phyloP scores from a whole-genome alignment of 768 basidiomycete species.

The Naganishia vaughanmartiniae region DNA sequence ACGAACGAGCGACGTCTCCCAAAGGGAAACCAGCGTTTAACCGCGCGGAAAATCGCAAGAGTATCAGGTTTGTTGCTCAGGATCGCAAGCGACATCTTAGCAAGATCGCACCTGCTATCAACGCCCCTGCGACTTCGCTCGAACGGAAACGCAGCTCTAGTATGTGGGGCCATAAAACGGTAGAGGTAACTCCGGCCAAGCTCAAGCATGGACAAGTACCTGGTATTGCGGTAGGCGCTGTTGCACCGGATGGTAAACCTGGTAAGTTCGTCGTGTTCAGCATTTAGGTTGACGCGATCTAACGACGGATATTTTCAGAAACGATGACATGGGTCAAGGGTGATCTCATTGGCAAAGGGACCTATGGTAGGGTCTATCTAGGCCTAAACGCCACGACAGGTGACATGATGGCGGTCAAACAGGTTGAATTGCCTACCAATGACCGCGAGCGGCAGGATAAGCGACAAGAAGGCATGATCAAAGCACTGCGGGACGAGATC shows the following conservation, averaged over 20 bases:
- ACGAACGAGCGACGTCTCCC: not conserved
- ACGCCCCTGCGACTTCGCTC: conserved; percentile 54
- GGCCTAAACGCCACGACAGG: conserved; percentile 93
- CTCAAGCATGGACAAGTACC: conserved; percentile 51
- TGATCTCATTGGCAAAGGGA: conserved; percentile 93
- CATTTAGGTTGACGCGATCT: not conserved
- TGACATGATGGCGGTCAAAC: conserved; percentile 99
- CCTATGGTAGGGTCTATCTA: conserved; percentile 93
- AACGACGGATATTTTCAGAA: conserved; percentile 56
- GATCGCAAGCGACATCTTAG: conserved; percentile 65
- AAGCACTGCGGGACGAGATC: conserved; percentile 88
- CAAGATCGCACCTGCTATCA: conserved; percentile 29
- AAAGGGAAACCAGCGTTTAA: conserved; percentile 38
- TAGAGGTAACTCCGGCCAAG: conserved; percentile 82
- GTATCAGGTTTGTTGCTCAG: conserved; percentile 85
- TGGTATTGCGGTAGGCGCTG: conserved; percentile 34
- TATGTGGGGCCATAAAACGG: conserved; percentile 88
- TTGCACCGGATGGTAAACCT: conserved; percentile 39
- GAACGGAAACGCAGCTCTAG: conserved; percentile 84
- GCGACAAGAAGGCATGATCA: conserved; percentile 77
- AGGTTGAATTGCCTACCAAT: conserved; percentile 91
- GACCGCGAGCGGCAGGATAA: conserved; percentile 85
- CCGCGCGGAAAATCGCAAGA: conserved; percentile 59
- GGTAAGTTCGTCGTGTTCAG: conserved; percentile 23
- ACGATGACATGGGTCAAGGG: conserved; percentile 99